Conservation (phyloP, 148 eudicot species). For the Heliamphora exappendiculata region DNA sequence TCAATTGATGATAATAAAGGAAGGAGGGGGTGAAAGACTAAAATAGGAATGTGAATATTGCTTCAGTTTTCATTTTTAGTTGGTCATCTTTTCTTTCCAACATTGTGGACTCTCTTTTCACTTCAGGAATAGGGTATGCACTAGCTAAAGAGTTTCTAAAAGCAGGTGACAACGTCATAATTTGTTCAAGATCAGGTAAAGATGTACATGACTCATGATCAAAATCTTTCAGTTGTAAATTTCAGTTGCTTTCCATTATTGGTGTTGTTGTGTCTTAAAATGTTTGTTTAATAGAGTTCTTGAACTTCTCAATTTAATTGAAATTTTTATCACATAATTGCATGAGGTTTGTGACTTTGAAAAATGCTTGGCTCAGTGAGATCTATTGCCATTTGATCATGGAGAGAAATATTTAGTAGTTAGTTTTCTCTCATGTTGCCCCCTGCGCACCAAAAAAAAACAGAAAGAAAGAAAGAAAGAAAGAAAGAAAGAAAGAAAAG, state of each 20-base stretch:
- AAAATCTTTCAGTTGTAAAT: neutral
- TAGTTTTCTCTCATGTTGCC: neutral
- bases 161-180: slow-evolving; percentile 78
- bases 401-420: neutral
- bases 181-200: slow-evolving; percentile 88
- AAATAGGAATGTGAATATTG: too few relatives aligned
- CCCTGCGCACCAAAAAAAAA: too few relatives aligned
- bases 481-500: too few relatives aligned
- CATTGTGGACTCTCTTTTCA: neutral
- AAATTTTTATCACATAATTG: neutral
- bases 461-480: too few relatives aligned
- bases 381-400: slow-evolving; percentile 1
- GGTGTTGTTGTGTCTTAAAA: neutral
- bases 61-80: neutral
- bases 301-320: neutral
- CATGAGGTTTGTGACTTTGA: neutral
- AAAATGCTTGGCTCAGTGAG: neutral
- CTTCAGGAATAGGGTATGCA: slow-evolving; percentile 89
- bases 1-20: too few relatives aligned
- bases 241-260: neutral
- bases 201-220: neutral
- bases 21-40: too few relatives aligned
- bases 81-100: neutral
- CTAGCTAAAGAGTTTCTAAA: slow-evolving; percentile 79
- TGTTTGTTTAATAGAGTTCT: neutral